These are phyloP conservation scores for Cordia subcordata DNA, from an alignment of 257 asterid genomes.

Conservation along the genomic window DNA sequence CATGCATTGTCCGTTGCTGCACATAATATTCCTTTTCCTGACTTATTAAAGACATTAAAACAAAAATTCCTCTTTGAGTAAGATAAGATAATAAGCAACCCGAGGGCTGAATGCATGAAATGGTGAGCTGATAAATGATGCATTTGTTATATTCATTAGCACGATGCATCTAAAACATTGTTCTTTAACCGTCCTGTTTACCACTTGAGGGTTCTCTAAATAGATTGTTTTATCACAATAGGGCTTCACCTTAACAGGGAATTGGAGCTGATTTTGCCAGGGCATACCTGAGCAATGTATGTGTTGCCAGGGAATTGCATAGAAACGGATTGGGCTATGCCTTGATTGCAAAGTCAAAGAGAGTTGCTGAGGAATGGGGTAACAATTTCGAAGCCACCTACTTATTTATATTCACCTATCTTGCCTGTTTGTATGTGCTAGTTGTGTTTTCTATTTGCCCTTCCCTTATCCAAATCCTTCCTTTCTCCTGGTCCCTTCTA, in stretches of 20 bases:
- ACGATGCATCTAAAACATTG: too few relatives aligned
- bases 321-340: constrained; percentile 80
- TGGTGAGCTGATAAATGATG: too few relatives aligned
- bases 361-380: constrained; percentile 86
- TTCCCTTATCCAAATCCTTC: too few relatives aligned
- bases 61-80: too few relatives aligned
- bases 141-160: too few relatives aligned
- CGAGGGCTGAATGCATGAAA: too few relatives aligned
- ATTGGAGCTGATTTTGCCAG: constrained; percentile 87
- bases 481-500: too few relatives aligned
- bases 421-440: neutral
- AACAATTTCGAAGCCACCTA: constrained; percentile 13
- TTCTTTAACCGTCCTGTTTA: neutral
- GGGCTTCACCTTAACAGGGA: constrained; percentile 49
- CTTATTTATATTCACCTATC: neutral
- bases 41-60: too few relatives aligned
- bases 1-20: too few relatives aligned
- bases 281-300: constrained; percentile 85
- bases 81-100: too few relatives aligned
- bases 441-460: constrained; percentile 2
- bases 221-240: constrained; percentile 10
- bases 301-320: constrained; percentile 81
- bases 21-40: too few relatives aligned
- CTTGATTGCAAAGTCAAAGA: constrained; percentile 59
- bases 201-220: constrained; percentile 5